Base-by-base conservation (phyloP, 2,329 filamentous ascomycete species). In the Calcarisporium arbuscula region DNA sequence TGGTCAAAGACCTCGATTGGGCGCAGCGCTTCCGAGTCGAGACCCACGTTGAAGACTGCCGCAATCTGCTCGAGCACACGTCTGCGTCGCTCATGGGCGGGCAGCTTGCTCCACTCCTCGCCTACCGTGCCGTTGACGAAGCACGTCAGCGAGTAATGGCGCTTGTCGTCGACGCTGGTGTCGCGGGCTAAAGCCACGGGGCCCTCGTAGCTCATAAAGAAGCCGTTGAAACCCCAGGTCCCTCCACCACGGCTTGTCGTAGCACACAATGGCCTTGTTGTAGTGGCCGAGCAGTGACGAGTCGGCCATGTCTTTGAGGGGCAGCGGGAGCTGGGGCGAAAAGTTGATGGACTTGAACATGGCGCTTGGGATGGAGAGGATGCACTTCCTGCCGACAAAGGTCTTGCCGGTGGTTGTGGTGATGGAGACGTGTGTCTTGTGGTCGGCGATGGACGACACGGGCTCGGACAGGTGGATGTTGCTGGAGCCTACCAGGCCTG, bases 261-360 rank as follows among this genome's bases (percentile, higher is more conserved):
- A 74, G 19, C 63, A 53, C 8, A 68, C 38, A 6, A 64, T 52
- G 3, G 48, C 41, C 38, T 65, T 65, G 27, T 51, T 54, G 31
- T 59, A 62, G 32, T 53, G 46, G 3, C 61, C 61, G 1, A 54
- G 47, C 14, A 1, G 52, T 45, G 2, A 48, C 44, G 12, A 62
- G 35, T 1, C n/a, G n/a, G 35, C 37, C 15, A 40, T 30, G 31
- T 62, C 58, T 5, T 32, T 32, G 0, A 25, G 11, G 0, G 61
- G 58, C 5, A 65, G 47, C 0, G 48, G 31, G n/a, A 73, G 52
- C 1, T 60, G 44, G 1, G 72, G 72, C 0, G 55, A 47, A 47
- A 75, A 70, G 4, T 49, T 52, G 17, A 77, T 61, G 7, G 61
- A 55, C 9, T 57, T 54, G 35, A 67, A 63, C 28, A 72, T 51